phyloP scores from a whole-genome alignment of 2,329 filamentous ascomycete genomes.

The Cladosporium colombiae region DNA sequence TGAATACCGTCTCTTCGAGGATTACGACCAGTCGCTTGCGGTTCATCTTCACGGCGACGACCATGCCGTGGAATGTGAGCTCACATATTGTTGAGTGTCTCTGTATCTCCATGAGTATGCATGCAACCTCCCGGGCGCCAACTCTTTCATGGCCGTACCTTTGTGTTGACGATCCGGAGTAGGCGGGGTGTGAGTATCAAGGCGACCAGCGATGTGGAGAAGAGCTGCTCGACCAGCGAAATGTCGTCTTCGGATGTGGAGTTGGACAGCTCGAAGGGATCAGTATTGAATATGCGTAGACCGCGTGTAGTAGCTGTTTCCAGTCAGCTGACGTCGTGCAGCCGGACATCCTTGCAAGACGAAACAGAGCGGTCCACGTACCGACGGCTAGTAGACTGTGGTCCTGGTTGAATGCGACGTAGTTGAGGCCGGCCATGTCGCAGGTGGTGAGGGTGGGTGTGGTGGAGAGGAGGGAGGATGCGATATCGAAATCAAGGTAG shows the following conservation, averaged over 20 bases:
- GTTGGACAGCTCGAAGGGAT: constrained; percentile 93
- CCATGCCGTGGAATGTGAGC: constrained; percentile 95
- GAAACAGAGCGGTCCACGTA: constrained; percentile 46
- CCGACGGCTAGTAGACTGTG: constrained; percentile 95
- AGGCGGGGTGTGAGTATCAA: constrained; percentile 89
- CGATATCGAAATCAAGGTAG: neutral
- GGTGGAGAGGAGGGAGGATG: neutral
- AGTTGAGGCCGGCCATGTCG: constrained; percentile 68
- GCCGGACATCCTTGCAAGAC: neutral
- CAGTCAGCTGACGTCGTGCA: constrained; percentile 14
- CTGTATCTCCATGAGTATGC: constrained; percentile 40
- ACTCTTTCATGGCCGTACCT: constrained; percentile 57
- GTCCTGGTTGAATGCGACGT: constrained; percentile 99
- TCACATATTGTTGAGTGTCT: constrained; percentile 90
- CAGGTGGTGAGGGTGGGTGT: neutral
- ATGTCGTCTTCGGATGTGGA: constrained; percentile 89
- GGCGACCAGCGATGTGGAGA: constrained; percentile 94
- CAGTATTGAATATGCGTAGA: constrained; percentile 94
- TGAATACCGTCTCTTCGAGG: constrained; percentile 92
- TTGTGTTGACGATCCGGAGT: constrained; percentile 95
- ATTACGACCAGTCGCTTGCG: constrained; percentile 91
- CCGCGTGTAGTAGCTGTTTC: constrained; percentile 79
- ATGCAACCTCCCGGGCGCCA: neutral
- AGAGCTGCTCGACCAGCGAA: constrained; percentile 96
- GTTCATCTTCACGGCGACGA: constrained; percentile 90